Evolutionary conservation across 2,329 filamentous ascomycete genomes (phyloP).

Genomic region (Colletotrichum musae): DNA sequence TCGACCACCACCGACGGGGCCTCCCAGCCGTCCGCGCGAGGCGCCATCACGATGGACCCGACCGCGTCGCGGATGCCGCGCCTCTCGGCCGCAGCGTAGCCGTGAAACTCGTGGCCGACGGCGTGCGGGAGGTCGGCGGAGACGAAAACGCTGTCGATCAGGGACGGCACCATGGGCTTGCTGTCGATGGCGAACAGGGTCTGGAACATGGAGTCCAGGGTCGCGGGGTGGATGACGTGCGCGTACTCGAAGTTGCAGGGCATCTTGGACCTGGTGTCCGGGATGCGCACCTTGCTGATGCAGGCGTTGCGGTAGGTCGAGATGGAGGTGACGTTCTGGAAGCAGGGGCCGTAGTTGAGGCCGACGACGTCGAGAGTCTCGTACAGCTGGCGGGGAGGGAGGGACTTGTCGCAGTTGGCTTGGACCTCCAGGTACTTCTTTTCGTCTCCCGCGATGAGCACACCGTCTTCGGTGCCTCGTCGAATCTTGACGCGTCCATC

Average conservation of each 20-base stretch:
- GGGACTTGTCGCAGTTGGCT: constrained; percentile 48
- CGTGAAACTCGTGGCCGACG: constrained; percentile 54
- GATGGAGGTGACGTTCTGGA: constrained; percentile 61
- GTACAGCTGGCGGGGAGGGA: constrained; percentile 63
- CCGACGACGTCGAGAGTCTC: constrained; percentile 65
- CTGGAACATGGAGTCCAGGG: constrained; percentile 71
- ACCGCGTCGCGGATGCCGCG: constrained; percentile 55
- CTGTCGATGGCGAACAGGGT: constrained; percentile 62
- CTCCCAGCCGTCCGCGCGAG: constrained; percentile 49
- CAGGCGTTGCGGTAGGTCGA: constrained; percentile 52
- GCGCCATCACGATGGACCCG: constrained; percentile 60
- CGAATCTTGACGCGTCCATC: constrained; percentile 43
- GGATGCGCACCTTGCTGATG: constrained; percentile 57
- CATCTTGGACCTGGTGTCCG: constrained; percentile 67
- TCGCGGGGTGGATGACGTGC: constrained; percentile 71
- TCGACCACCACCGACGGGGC: constrained; percentile 59
- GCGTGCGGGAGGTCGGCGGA: constrained; percentile 54
- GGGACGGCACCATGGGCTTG: constrained; percentile 65
- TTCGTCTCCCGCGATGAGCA: constrained; percentile 24
- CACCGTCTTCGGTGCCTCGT: neutral
- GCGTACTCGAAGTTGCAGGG: constrained; percentile 67
- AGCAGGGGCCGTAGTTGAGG: constrained; percentile 65
- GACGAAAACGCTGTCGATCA: constrained; percentile 62
- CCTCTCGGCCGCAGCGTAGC: constrained; percentile 56
- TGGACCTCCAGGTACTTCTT: constrained; percentile 45